Percentiles rank a stretch among this genome's conserved stretches.
These are phyloP conservation scores for Cryptosporidium felis DNA, from an alignment of 169 alveolate species.

Conservation along the genomic window DNA sequence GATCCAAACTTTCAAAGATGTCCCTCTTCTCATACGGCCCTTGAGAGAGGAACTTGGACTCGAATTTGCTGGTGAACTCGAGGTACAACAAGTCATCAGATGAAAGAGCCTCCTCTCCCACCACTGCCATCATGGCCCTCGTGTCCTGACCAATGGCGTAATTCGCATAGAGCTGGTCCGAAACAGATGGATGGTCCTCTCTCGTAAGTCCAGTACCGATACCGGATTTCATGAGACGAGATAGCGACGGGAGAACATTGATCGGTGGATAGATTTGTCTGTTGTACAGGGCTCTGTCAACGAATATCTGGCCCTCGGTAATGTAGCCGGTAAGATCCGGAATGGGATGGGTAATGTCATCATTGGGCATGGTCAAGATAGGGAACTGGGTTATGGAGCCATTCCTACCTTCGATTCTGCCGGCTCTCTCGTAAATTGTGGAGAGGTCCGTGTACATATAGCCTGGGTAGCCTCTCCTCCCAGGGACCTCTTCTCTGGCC, in stretches of 20 bases:
- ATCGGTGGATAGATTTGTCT: slow-evolving; percentile 94
- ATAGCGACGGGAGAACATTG: slow-evolving; percentile 97
- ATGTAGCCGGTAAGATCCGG: slow-evolving; percentile 99
- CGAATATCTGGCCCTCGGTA: slow-evolving; percentile 99
- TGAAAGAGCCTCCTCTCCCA: slow-evolving; percentile 99
- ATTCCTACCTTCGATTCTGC: slow-evolving; percentile 96
- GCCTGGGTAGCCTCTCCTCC: slow-evolving; percentile 99
- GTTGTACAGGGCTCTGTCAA: slow-evolving; percentile 96
- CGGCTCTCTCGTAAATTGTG: slow-evolving; percentile 99
- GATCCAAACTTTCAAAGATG: slow-evolving; percentile 96
- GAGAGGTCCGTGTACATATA: slow-evolving; percentile 99
- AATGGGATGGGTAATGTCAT: slow-evolving; percentile 99
- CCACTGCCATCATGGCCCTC: slow-evolving; percentile 99
- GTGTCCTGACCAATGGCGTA: slow-evolving; percentile 99
- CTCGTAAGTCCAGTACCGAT: slow-evolving; percentile 99
- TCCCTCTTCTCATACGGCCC: slow-evolving; percentile 97
- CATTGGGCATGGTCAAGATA: slow-evolving; percentile 99
- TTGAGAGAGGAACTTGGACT: slow-evolving; percentile 94
- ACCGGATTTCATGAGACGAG: slow-evolving; percentile 99
- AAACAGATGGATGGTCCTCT: slow-evolving; percentile 99
- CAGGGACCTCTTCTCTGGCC: slow-evolving; percentile 99
- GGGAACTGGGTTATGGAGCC: slow-evolving; percentile 99
- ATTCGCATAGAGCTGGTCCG: slow-evolving; percentile 98
- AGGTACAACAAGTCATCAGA: slow-evolving; percentile 96
- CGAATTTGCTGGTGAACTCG: slow-evolving; percentile 98